Evolutionary conservation across 495 filamentous ascomycete species (phyloP), one percentile per base, ranked within the genome.

Genomic region (Penicillium turbatum): DNA sequence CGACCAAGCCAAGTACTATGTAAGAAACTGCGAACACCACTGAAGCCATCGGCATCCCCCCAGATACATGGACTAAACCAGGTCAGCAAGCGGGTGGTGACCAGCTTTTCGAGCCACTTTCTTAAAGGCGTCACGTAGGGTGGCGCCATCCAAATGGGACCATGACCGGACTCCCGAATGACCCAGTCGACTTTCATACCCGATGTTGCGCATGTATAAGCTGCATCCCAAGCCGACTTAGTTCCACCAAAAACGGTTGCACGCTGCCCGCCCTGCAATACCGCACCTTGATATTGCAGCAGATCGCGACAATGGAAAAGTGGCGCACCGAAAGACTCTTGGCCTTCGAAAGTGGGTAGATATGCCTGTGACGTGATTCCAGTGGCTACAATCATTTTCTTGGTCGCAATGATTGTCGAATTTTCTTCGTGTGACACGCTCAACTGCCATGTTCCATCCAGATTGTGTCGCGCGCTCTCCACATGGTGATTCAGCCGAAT

Each of bases 141-240:
- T 2, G 84, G 84, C 3, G 80, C 72, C 80, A 92, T 89, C 80
- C 85, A 92, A 9, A 60, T 61, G 0, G 87, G 85, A 0, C 89
- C 90, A 64, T 88, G 83, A 3, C 90, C 90, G 6, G 79, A 86
- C 32, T 83, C 80, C 51, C 91, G 79, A 54, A 96, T 90, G 26
- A 95, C 72, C 88, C 84, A 89, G 55, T 89, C 77, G 2, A 95
- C 86, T 29, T 82, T 70, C 43, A 86, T 73, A 2, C 86, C 88
- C 1, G 77, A 72, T 0, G 78, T 75, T 1, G 82, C 86, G 60
- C 83, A 86, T 3, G 78, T 74, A 58, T 90, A 90, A 0, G 82
- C 88, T 2, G 82, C 82, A 73, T 95, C 90, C 76, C 81, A 90
- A 1, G 80, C 87, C 4, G 85, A 88, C 64, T 95, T 95, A 1